A percentile compares a stretch with the other conserved stretches of the same genome.
Evolutionary conservation across 2,329 filamentous ascomycete genomes (phyloP).

Genomic region (Fusarium mundagurra): DNA sequence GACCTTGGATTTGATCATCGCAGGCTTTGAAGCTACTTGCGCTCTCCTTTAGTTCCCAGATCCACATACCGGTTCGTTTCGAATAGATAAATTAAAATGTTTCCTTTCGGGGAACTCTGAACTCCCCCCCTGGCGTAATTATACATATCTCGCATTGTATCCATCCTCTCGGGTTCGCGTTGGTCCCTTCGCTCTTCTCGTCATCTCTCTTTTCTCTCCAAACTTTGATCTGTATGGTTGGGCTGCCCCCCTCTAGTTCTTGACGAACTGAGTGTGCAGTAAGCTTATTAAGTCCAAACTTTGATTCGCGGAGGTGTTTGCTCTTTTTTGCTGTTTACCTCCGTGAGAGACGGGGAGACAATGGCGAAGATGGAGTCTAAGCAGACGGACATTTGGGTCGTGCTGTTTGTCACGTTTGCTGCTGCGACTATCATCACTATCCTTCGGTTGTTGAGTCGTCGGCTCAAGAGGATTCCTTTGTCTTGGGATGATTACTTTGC

Average conservation of each 20-base stretch:
- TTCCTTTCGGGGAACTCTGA: not conserved
- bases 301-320: not conserved
- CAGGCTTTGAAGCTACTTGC: too few species aligned
- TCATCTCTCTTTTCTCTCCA: not conserved
- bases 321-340: not conserved
- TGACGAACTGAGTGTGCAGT: not conserved
- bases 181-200: not conserved
- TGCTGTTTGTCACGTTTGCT: constrained; percentile 28
- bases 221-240: not conserved
- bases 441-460: constrained; percentile 28
- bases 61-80: not conserved
- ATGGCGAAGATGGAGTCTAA: constrained; percentile 14
- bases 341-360: not conserved
- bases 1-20: not conserved
- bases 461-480: constrained; percentile 20
- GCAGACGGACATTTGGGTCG: constrained; percentile 26
- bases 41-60: not conserved
- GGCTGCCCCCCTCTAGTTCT: constrained; percentile 1
- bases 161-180: constrained; percentile 10
- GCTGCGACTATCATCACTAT: constrained; percentile 28
- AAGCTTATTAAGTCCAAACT: not conserved
- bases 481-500: constrained; percentile 39
- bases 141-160: constrained; percentile 13
- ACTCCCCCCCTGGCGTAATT: not conserved
- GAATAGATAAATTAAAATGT: not conserved